phyloP scores from a whole-genome alignment of 2,329 filamentous ascomycete species.

The Epichloe festucae region DNA sequence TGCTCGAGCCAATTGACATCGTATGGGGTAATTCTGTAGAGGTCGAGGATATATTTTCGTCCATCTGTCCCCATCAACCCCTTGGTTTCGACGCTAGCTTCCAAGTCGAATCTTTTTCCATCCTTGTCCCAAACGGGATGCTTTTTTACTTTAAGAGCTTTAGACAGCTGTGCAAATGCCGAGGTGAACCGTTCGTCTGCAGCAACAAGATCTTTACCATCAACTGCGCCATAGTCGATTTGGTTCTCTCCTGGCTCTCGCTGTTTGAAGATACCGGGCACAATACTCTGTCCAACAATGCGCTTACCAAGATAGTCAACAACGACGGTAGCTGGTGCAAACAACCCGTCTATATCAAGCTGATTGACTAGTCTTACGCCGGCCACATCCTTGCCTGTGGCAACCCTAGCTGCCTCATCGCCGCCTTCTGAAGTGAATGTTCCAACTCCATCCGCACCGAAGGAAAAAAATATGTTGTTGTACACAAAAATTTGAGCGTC shows the following conservation, averaged over 20 bases:
- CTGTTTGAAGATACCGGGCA: slow-evolving; percentile 98
- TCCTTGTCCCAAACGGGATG: slow-evolving; percentile 98
- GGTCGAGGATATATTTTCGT: slow-evolving; percentile 90
- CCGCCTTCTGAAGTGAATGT: slow-evolving; percentile 95
- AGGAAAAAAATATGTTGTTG: slow-evolving; percentile 99
- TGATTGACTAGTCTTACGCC: slow-evolving; percentile 95
- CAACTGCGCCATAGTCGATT: slow-evolving; percentile 96
- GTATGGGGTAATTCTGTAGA: slow-evolving; percentile 87
- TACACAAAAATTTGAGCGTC: slow-evolving; percentile 99
- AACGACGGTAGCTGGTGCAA: slow-evolving; percentile 90
- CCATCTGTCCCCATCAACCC: slow-evolving; percentile 94
- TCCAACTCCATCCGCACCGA: slow-evolving; percentile 91
- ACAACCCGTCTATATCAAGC: slow-evolving; percentile 85
- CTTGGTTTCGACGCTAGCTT: slow-evolving; percentile 95
- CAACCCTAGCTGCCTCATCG: slow-evolving; percentile 88
- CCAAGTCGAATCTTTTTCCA: slow-evolving; percentile 74
- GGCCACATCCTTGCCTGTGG: slow-evolving; percentile 90
- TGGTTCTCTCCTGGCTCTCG: slow-evolving; percentile 94
- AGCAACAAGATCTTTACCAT: slow-evolving; percentile 90
- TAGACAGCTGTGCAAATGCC: slow-evolving; percentile 81
- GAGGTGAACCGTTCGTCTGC: slow-evolving; percentile 75
- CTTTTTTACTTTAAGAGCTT: slow-evolving; percentile 86
- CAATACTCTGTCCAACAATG: slow-evolving; percentile 93
- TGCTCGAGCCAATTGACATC: slow-evolving; percentile 88
- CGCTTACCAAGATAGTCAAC: slow-evolving; percentile 96